These are phyloP conservation scores for Gracilaria domingensis DNA, from an alignment of 23 red algal genomes.

Conservation along the genomic window DNA sequence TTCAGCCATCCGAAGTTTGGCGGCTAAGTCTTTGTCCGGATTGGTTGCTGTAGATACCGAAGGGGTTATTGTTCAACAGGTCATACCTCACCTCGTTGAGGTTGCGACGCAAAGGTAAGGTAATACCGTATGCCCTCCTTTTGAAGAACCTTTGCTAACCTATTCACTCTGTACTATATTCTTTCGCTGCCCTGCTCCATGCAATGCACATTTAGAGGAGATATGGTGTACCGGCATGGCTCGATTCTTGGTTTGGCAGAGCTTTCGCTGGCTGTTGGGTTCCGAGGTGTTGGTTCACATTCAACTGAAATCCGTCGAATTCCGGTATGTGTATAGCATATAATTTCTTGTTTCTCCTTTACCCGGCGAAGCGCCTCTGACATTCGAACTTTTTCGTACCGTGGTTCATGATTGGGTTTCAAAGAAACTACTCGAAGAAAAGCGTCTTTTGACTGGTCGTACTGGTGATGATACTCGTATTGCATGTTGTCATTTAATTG, in stretches of 20 bases:
- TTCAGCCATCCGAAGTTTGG: constrained; percentile 61
- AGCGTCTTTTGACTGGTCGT: constrained; percentile 30
- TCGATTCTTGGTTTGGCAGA: constrained; percentile 71
- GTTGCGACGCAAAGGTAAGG: constrained; percentile 52
- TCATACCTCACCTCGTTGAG: constrained; percentile 59
- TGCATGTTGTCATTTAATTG: constrained; percentile 66
- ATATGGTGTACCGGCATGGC: constrained; percentile 71
- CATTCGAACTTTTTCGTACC: background rate
- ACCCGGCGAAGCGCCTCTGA: background rate
- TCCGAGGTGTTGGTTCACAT: background rate
- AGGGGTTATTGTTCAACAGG: constrained; percentile 6
- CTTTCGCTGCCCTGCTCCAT: background rate
- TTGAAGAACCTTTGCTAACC: background rate
- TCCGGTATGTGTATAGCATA: constrained; percentile 27
- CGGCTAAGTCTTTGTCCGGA: constrained; percentile 44
- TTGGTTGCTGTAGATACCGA: constrained; percentile 47
- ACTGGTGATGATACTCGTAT: constrained; percentile 55
- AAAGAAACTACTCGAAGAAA: constrained; percentile 52
- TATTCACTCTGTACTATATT: background rate
- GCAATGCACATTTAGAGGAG: constrained; percentile 11
- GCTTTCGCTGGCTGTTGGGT: constrained; percentile 44
- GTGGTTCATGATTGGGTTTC: background rate
- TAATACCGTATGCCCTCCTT: background rate
- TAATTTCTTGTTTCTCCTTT: background rate
- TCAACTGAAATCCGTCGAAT: constrained; percentile 44